phyloP scores from a whole-genome alignment of 129 eudicot species.

The Silybum marianum region DNA sequence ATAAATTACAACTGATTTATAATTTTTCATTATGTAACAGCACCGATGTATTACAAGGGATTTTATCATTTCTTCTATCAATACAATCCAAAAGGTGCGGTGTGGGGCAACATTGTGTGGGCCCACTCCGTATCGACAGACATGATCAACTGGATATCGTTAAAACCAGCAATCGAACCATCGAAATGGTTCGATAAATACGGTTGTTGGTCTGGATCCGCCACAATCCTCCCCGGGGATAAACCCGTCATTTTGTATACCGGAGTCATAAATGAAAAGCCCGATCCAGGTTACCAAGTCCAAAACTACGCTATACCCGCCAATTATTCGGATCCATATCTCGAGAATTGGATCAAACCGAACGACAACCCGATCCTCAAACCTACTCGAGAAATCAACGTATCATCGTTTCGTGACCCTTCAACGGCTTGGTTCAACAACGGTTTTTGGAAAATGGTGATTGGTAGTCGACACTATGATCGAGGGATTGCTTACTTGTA shows the following conservation, averaged over 20 bases:
- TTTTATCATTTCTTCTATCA: slow-evolving; percentile 75
- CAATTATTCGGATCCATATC: slow-evolving; percentile 64
- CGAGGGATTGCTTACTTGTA: slow-evolving; percentile 64
- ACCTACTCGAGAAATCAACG: slow-evolving; percentile 41
- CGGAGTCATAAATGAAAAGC: slow-evolving; percentile 43
- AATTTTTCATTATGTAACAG: slow-evolving; percentile 33
- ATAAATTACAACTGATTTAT: no score
- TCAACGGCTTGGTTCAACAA: slow-evolving; percentile 74
- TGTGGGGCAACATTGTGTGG: slow-evolving; percentile 87
- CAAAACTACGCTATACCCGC: slow-evolving; percentile 80
- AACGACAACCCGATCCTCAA: slow-evolving; percentile 59
- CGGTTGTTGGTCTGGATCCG: slow-evolving; percentile 89
- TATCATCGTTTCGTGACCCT: slow-evolving; percentile 71
- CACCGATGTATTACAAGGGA: slow-evolving; percentile 83
- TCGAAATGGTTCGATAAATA: slow-evolving; percentile 64
- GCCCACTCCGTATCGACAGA: slow-evolving; percentile 79
- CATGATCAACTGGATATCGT: slow-evolving; percentile 64
- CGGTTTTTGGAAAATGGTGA: slow-evolving; percentile 58
- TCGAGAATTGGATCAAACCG: slow-evolving; percentile 73
- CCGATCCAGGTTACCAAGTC: slow-evolving; percentile 38
- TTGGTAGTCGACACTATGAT: slow-evolving; percentile 46
- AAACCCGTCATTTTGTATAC: slow-evolving; percentile 76
- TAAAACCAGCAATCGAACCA: slow-evolving; percentile 58
- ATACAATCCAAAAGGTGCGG: slow-evolving; percentile 72
- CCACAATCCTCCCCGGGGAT: slow-evolving; percentile 66